Conservation (phyloP, 306 rosid species). For the Medicago ruthenica region DNA sequence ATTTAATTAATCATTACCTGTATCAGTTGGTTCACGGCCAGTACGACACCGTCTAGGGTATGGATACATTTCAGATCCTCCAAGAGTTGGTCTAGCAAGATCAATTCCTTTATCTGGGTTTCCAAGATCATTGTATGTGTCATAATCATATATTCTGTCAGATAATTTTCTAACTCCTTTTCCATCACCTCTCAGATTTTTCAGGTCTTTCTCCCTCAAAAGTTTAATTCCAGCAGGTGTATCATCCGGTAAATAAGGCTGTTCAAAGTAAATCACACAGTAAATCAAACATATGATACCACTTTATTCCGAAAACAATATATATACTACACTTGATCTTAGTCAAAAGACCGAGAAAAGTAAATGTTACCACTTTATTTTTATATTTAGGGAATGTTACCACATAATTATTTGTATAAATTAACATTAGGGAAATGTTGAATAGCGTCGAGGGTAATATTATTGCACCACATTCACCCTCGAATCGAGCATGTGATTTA, state of each 20-base stretch:
- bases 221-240: slow-evolving; percentile 80
- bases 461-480: no score
- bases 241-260: slow-evolving; percentile 85
- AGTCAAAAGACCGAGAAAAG: no score
- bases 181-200: slow-evolving; percentile 71
- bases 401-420: no score
- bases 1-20: slow-evolving; percentile 48
- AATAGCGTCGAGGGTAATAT: no score
- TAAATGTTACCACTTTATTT: no score
- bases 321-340: no score
- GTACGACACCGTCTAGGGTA: slow-evolving; percentile 97
- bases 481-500: no score
- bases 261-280: slow-evolving; percentile 45
- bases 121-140: slow-evolving; percentile 86
- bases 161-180: slow-evolving; percentile 72
- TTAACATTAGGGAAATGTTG: no score
- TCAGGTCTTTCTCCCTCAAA: slow-evolving; percentile 78
- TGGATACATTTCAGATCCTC: slow-evolving; percentile 65
- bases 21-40: slow-evolving; percentile 73
- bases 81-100: slow-evolving; percentile 70
- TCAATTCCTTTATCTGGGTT: slow-evolving; percentile 83
- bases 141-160: slow-evolving; percentile 80
- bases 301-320: no score
- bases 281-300: not conserved
- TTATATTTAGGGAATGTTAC: no score